These are phyloP conservation scores for Tanacetum coccineum DNA, from an alignment of 129 eudicot species.

Conservation along the genomic window DNA sequence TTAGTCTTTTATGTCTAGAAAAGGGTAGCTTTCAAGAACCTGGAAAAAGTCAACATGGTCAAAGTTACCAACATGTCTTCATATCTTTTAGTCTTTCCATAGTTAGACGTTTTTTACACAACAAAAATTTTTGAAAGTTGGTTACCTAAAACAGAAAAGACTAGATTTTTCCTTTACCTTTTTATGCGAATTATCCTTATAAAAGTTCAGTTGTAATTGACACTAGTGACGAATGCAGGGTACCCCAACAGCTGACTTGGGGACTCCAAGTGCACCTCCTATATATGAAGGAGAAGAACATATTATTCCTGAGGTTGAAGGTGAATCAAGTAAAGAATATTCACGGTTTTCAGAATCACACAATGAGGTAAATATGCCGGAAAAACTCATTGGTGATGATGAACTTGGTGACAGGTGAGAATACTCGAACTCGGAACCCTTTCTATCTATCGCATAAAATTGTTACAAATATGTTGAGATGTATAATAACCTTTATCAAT, in stretches of 20 bases:
- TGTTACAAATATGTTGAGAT: slow-evolving; percentile 6
- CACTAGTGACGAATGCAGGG: slow-evolving; percentile 37
- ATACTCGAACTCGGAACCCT: not conserved
- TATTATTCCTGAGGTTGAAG: slow-evolving; percentile 28
- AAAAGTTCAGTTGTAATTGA: slow-evolving; percentile 8
- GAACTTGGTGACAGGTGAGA: slow-evolving; percentile 44
- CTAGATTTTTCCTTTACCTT: not conserved
- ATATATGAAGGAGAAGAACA: slow-evolving; percentile 43
- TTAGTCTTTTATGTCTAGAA: not conserved
- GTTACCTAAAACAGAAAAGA: not conserved
- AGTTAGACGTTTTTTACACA: too few relatives aligned
- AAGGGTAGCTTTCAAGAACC: too few relatives aligned
- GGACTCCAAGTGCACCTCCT: slow-evolving; percentile 97
- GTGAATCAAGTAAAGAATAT: slow-evolving; percentile 41
- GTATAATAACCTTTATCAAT: not conserved
- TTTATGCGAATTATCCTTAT: not conserved
- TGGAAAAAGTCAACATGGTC: not conserved
- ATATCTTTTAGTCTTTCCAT: too few relatives aligned
- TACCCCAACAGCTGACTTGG: slow-evolving; percentile 65
- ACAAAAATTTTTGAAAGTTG: not conserved
- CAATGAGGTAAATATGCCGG: slow-evolving; percentile 35
- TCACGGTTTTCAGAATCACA: slow-evolving; percentile 24
- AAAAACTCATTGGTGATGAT: slow-evolving; percentile 28
- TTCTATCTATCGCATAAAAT: not conserved
- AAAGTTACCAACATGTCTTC: not conserved